Conservation (phyloP, 768 basidiomycete genomes). For the Leccinellum albellum region DNA sequence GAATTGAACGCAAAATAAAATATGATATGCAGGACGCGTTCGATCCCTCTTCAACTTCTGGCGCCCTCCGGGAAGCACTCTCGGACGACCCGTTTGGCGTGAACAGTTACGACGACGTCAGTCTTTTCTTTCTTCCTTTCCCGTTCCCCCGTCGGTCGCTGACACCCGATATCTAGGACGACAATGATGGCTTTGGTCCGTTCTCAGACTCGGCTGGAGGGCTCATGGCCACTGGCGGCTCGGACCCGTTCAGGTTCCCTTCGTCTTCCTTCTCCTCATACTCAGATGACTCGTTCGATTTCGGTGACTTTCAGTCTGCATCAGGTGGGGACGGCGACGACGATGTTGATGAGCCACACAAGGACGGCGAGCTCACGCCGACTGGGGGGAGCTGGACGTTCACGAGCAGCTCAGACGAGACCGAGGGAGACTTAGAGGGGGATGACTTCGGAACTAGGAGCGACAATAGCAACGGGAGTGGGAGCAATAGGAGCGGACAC, state of each 20-base stretch:
- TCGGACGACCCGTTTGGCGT: conserved; percentile 48
- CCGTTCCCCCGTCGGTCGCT: background rate
- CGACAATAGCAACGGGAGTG: background rate
- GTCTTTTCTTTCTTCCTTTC: conserved; percentile 1
- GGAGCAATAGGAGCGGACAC: conserved; percentile 5
- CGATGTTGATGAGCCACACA: background rate
- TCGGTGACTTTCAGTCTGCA: conserved; percentile 70
- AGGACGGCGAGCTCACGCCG: conserved; percentile 51
- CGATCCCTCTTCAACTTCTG: conserved; percentile 31
- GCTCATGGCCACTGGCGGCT: conserved; percentile 23
- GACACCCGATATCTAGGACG: conserved; percentile 37
- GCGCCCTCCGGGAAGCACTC: conserved; percentile 33
- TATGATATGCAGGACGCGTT: conserved; percentile 48
- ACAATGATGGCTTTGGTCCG: conserved; percentile 65
- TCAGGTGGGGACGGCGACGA: conserved; percentile 8
- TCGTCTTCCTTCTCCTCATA: conserved; percentile 46
- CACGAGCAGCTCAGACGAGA: conserved; percentile 38
- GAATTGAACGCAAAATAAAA: background rate
- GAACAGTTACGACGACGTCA: conserved; percentile 49
- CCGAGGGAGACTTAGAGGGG: conserved; percentile 29
- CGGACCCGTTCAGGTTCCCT: conserved; percentile 53
- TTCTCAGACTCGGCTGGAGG: conserved; percentile 65
- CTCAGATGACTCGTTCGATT: conserved; percentile 69
- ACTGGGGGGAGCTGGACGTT: conserved; percentile 72
- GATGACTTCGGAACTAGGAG: conserved; percentile 27